phyloP scores from a whole-genome alignment of 768 basidiomycete species.

The Tubosaeta sp. region DNA sequence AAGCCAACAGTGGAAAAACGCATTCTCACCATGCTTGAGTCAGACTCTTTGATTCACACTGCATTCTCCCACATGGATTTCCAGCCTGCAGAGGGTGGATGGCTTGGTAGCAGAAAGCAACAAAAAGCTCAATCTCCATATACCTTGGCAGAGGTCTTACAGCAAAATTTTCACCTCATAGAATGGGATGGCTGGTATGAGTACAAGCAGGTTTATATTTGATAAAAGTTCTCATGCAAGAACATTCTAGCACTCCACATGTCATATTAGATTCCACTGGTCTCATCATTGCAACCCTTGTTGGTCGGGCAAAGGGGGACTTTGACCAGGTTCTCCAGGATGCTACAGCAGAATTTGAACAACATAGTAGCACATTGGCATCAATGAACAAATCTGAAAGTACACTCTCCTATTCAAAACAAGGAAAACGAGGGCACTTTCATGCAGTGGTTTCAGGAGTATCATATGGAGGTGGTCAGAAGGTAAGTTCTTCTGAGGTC shows the following conservation, averaged over 20 bases:
- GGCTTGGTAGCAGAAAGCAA: not conserved
- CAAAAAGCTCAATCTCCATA: too few relatives aligned
- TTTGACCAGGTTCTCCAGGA: not conserved
- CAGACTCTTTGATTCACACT: not conserved
- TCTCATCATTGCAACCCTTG: not conserved
- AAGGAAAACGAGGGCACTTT: not conserved
- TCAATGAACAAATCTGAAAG: too few relatives aligned
- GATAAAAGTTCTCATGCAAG: too few relatives aligned
- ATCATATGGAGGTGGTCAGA: not conserved
- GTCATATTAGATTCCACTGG: not conserved
- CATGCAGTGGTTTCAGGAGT: not conserved
- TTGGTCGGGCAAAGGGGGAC: fast-evolving
- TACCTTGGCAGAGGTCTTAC: not conserved
- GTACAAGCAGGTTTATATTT: not conserved
- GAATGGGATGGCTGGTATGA: constrained; percentile 3
- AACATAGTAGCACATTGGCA: not conserved
- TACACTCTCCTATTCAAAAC: not conserved
- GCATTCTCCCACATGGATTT: not conserved
- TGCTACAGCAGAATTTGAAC: not conserved
- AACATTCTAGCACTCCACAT: too few relatives aligned
- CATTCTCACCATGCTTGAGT: not conserved
- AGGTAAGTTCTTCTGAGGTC: not conserved
- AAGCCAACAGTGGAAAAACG: not conserved
- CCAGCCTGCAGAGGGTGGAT: not conserved
- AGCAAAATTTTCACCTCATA: not conserved